Percentiles rank a stretch among this genome's conserved stretches.
Evolutionary conservation across 2,329 filamentous ascomycete species (phyloP).

Genomic region (Akanthomyces muscarius): DNA sequence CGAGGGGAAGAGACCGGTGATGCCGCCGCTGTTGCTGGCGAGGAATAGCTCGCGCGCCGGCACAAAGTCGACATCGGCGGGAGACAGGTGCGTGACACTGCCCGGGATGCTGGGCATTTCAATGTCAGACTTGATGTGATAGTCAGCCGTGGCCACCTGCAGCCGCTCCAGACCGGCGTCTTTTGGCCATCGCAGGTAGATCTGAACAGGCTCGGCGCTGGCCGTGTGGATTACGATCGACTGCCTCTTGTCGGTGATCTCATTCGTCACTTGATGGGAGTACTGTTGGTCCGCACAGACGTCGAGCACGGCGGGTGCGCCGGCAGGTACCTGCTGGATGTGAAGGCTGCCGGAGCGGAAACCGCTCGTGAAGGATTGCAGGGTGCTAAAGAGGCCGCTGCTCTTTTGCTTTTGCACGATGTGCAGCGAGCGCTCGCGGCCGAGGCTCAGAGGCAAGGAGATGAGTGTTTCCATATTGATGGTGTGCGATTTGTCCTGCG

Average conservation of each 20-base stretch:
- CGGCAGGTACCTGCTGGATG: conserved; percentile 2
- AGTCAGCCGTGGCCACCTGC: background rate
- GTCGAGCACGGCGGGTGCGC: background rate
- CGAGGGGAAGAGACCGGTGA: background rate
- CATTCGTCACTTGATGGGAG: background rate
- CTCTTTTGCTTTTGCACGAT: background rate
- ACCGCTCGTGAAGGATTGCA: background rate
- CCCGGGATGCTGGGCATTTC: background rate
- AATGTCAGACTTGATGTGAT: background rate
- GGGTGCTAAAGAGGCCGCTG: background rate
- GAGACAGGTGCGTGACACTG: background rate
- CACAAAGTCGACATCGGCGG: background rate
- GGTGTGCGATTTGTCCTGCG: background rate
- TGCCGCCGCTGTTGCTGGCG: background rate
- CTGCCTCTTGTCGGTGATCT: background rate
- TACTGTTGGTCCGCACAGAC: background rate
- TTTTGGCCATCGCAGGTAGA: background rate
- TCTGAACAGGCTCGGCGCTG: background rate
- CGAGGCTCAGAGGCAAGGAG: background rate
- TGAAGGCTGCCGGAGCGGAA: background rate
- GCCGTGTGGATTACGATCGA: background rate
- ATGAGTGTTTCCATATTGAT: background rate
- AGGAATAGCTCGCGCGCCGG: background rate
- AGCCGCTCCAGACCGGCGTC: background rate
- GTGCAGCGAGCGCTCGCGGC: background rate